Percentiles rank a stretch among this genome's conserved stretches.
Conservation (phyloP, 2,329 filamentous ascomycete species). For the Onygena corvina region DNA sequence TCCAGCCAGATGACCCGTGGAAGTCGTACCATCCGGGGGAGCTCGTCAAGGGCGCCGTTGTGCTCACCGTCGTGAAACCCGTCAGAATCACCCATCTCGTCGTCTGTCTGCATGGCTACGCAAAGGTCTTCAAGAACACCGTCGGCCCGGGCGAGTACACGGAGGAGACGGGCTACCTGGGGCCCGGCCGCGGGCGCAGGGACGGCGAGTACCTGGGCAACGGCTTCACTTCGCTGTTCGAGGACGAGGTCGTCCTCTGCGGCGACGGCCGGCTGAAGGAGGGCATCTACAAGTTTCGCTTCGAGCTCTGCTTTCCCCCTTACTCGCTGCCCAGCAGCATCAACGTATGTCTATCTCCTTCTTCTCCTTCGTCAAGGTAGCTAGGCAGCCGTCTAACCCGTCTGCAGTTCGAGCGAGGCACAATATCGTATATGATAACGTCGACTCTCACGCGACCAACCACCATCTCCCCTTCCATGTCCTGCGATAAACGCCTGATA, state of each 20-base stretch:
- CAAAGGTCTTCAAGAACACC: constrained; percentile 53
- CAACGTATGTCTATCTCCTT: constrained; percentile 53
- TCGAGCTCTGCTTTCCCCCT: constrained; percentile 50
- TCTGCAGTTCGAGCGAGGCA: constrained; percentile 83
- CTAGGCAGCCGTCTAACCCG: constrained; percentile 5
- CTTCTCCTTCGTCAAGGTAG: constrained; percentile 11
- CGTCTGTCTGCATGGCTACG: constrained; percentile 51
- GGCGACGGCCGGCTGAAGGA: constrained; percentile 52
- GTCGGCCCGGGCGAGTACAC: constrained; percentile 44
- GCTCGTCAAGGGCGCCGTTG: constrained; percentile 47
- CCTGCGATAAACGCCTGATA: constrained; percentile 68
- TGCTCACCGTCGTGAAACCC: constrained; percentile 48
- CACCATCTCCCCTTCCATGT: constrained; percentile 66
- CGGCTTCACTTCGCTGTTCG: constrained; percentile 52
- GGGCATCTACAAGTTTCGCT: constrained; percentile 55
- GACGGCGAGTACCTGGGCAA: constrained; percentile 49
- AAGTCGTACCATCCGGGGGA: constrained; percentile 52
- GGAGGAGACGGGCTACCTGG: constrained; percentile 39
- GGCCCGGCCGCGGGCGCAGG: constrained; percentile 43
- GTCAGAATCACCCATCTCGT: constrained; percentile 53
- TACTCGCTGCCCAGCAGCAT: constrained; percentile 68
- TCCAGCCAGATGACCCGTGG: constrained; percentile 52
- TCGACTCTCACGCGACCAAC: constrained; percentile 82
- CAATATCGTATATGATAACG: constrained; percentile 81
- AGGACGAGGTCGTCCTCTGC: constrained; percentile 53